A percentile compares a stretch with the other conserved stretches of the same genome.
Evolutionary conservation across 192 early-diverging fungal genomes (phyloP).

Genomic region (Thamnidium elegans): DNA sequence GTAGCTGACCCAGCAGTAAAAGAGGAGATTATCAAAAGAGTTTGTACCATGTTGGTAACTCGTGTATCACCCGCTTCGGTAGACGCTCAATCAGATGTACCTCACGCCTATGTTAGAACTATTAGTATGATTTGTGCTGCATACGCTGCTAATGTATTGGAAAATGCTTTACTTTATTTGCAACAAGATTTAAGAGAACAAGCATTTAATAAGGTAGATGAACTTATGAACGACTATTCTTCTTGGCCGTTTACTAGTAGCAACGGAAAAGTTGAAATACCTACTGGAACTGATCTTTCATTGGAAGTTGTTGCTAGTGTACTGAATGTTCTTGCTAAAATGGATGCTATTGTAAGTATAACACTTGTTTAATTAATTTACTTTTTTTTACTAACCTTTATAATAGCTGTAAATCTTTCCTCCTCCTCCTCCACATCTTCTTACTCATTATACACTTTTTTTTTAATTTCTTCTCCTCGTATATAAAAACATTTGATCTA

Average conservation of each 20-base stretch:
- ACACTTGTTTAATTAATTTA: neutral
- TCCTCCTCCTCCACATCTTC: neutral
- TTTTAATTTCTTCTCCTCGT: conserved; percentile 18
- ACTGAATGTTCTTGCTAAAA: conserved; percentile 83
- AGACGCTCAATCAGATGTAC: conserved; percentile 51
- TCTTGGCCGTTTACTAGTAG: conserved; percentile 65
- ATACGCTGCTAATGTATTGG: conserved; percentile 96
- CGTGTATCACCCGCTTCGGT: conserved; percentile 55
- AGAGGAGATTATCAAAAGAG: conserved; percentile 81
- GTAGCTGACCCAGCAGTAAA: conserved; percentile 85
- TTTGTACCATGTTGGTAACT: conserved; percentile 75
- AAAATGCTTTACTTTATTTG: conserved; percentile 87
- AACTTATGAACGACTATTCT: conserved; percentile 85
- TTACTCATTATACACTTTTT: neutral
- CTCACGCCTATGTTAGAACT: conserved; percentile 65
- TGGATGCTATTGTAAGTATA: conserved; percentile 74
- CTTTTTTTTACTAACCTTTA: neutral
- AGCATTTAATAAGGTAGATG: conserved; percentile 87
- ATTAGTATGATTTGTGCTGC: conserved; percentile 91
- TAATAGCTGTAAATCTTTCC: conserved; percentile 2
- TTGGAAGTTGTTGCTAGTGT: conserved; percentile 75
- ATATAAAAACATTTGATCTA: conserved; percentile 41
- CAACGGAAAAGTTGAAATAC: conserved; percentile 49
- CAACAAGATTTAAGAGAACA: conserved; percentile 83
- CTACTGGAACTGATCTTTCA: conserved; percentile 56